Evolutionary conservation across 2,329 filamentous ascomycete genomes (phyloP).

Genomic region (Stagonosporopsis chrysanthemi): DNA sequence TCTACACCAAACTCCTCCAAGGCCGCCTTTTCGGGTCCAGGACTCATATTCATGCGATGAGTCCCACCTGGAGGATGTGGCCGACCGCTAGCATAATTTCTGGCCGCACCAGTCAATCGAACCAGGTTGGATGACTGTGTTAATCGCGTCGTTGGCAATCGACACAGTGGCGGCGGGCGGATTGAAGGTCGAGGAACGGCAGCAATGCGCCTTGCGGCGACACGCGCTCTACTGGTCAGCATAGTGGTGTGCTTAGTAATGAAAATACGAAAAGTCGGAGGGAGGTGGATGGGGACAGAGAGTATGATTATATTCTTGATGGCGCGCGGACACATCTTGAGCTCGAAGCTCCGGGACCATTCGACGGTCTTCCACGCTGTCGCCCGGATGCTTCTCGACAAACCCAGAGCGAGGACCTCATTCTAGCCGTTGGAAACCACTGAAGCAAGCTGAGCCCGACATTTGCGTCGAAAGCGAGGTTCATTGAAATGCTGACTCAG

Average conservation of each 20-base stretch:
- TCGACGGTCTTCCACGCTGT: constrained; percentile 32
- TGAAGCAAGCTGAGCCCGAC: not conserved
- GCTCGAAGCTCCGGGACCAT: constrained; percentile 34
- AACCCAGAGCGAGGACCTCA: not conserved
- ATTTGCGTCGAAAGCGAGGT: not conserved
- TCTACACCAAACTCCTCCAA: constrained; percentile 92
- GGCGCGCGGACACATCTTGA: constrained; percentile 29
- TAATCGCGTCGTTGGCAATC: constrained; percentile 29
- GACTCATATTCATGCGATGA: constrained; percentile 89
- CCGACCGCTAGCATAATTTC: constrained; percentile 65
- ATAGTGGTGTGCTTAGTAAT: constrained; percentile 31
- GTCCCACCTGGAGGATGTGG: constrained; percentile 91
- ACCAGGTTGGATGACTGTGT: constrained; percentile 24
- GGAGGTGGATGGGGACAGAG: constrained; percentile 6
- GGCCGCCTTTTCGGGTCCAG: constrained; percentile 79
- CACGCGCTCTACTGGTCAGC: constrained; percentile 47
- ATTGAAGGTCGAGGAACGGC: constrained; percentile 24
- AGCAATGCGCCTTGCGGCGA: constrained; percentile 47
- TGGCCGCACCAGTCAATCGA: constrained; percentile 53
- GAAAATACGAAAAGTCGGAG: constrained; percentile 12
- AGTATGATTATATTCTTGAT: constrained; percentile 35
- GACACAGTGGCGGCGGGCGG: constrained; percentile 33
- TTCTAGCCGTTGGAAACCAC: not conserved
- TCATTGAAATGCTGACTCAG: constrained; percentile 1
- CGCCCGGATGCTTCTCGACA: constrained; percentile 11